Evolutionary conservation across 441 rosid genomes (phyloP).

Genomic region (Adansonia gregorii): DNA sequence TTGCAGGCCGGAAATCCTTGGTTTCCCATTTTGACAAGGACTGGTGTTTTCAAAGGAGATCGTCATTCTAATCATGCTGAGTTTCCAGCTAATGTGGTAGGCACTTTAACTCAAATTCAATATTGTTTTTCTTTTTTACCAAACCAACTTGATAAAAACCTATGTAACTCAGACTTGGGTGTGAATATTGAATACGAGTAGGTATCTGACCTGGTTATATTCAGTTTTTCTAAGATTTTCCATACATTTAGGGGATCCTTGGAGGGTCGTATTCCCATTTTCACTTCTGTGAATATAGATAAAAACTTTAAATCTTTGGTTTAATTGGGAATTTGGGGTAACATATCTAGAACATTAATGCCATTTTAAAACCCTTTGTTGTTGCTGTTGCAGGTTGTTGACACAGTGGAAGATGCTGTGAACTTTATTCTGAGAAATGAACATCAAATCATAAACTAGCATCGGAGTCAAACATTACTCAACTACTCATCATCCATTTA

Average conservation of each 20-base stretch:
- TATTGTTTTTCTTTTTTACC: background rate
- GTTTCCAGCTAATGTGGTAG: conserved; percentile 76
- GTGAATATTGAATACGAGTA: too few species aligned
- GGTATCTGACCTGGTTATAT: too few species aligned
- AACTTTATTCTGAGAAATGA: conserved; percentile 68
- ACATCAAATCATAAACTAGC: conserved; percentile 5
- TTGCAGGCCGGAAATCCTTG: conserved; percentile 80
- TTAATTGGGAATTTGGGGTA: background rate
- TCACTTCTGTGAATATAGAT: too few species aligned
- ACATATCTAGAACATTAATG: background rate
- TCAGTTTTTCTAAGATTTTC: too few species aligned
- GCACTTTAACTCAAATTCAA: conserved; percentile 13
- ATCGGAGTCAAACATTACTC: background rate
- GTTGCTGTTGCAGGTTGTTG: conserved; percentile 61
- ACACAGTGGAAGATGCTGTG: conserved; percentile 78
- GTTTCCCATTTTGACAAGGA: conserved; percentile 89
- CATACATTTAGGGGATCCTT: too few species aligned
- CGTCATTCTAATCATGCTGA: conserved; percentile 44
- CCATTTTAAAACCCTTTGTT: background rate
- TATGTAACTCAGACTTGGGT: too few species aligned
- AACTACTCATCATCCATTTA: background rate
- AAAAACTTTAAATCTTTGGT: background rate
- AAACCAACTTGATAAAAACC: background rate
- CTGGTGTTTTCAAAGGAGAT: conserved; percentile 80
- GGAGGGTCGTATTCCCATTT: too few species aligned